Conservation (phyloP, 2,329 filamentous ascomycete genomes). For the Tolypocladium album region DNA sequence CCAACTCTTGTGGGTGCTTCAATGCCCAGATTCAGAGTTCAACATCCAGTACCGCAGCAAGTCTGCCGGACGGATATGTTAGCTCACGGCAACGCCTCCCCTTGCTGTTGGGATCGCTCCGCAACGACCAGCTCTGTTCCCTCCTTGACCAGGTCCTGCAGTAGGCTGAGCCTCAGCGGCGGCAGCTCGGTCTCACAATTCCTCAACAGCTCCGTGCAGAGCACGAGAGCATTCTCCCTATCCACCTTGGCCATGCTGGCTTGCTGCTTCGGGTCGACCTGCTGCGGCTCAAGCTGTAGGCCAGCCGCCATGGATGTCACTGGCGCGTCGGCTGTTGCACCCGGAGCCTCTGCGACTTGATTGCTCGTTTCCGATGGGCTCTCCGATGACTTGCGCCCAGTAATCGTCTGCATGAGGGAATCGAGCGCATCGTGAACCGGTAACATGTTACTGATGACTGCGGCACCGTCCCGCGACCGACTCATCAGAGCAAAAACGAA, state of each 20-base stretch:
- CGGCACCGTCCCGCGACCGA: slow-evolving; percentile 37
- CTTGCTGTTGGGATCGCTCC: slow-evolving; percentile 4
- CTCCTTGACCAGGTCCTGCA: slow-evolving; percentile 37
- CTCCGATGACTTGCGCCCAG: slow-evolving; percentile 24
- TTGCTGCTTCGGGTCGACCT: slow-evolving; percentile 30
- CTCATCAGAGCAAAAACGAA: slow-evolving; percentile 53
- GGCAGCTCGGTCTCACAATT: slow-evolving; percentile 29
- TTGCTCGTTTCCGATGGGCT: slow-evolving; percentile 5
- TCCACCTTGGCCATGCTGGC: slow-evolving; percentile 40
- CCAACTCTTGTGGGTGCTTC: not conserved
- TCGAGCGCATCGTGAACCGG: slow-evolving; percentile 29
- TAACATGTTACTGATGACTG: slow-evolving; percentile 32
- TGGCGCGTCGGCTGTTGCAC: slow-evolving; percentile 7
- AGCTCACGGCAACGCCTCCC: not conserved
- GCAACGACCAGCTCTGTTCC: slow-evolving; percentile 35
- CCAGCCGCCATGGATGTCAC: slow-evolving; percentile 16
- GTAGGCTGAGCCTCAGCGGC: slow-evolving; percentile 23
- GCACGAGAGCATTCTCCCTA: slow-evolving; percentile 49
- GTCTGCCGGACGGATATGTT: not conserved
- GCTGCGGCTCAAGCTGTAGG: slow-evolving; percentile 34
- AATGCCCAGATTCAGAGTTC: not conserved
- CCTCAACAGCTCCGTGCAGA: slow-evolving; percentile 44
- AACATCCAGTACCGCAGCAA: not conserved
- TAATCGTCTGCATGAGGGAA: slow-evolving; percentile 36
- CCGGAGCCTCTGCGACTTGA: slow-evolving; percentile 8